Evolutionary conservation across 352 stramenopile species (phyloP), one percentile per base, ranked within the genome.

Genomic region (Phytophthora chlamydospora): DNA sequence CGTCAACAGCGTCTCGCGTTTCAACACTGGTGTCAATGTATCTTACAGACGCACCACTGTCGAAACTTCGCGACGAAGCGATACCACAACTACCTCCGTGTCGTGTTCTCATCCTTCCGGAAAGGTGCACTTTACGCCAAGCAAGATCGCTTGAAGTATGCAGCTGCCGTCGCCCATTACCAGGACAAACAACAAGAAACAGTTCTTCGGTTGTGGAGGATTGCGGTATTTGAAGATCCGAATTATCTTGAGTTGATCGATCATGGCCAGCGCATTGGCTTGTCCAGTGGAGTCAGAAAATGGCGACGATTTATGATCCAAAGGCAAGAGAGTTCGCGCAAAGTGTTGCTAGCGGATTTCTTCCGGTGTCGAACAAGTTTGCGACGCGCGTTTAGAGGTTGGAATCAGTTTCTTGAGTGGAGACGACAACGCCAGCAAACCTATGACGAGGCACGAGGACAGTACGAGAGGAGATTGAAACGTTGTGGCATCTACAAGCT

Each of bases 321-420:
- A 19, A 59, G 39, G 3, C 43, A 74, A 27, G 6, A 12, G 13
- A 13, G 4, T 6, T 44, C 56, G 0, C 50, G 45, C 32, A 59
- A 70, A 4, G 31, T 66, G n/a, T 31, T 80, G 1, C 19, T 71
- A 47, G 60, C 72, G 24, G 68, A 78, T 53, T 74, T 64, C 21
- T 76, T 69, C 21, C 49, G 63, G 9, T 71, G 68, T 46, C 62
- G 40, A 52, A 32, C 10, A 31, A 40, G 8, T 24, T 44, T 70
- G 53, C 41, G 32, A 19, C 40, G 42, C n/a, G 58, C 44, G 12
- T 6, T 68, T 45, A 29, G 40, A 35, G 16, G 35, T 1, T 68
- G 46, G 38, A 33, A 34, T 1, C 73, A 50, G 17, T 62, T 63
- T 49, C 42, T 64, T 13, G 17, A 35, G 6, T 47, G 35, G 39